Base-by-base conservation (phyloP, 1,284 basidiomycete genomes). In the Tremellales sp. region DNA sequence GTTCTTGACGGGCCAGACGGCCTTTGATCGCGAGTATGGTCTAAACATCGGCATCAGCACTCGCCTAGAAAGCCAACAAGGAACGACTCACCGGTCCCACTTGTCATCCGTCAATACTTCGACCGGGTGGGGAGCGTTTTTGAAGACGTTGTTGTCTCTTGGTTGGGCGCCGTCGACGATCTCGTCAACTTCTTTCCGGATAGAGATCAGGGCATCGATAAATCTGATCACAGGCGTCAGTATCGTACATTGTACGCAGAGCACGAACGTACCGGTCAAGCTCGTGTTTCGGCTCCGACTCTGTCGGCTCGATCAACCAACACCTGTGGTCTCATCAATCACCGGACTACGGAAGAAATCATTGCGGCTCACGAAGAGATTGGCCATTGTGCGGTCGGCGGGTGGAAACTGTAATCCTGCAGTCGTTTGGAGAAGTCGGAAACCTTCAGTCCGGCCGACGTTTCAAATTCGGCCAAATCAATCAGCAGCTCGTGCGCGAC, bases 401-500 rank as follows among this genome's bases (percentile, higher is more conserved):
- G 67, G 54, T 68, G 61, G 61, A 66, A 70, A 37, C 57, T 62
- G 46, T 62, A 66, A 51, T 68, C 70, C 50, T 71, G 91, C 43
- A 97, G 76, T 47, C 94, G 83, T 76, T 98, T 98, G 22, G 92
- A 92, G 63, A 98, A 92, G 73, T 98, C 94, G 35, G 82, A 84
- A 16, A 97, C 93, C 71, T 92, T 94, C 56, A 98, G 71, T 4
- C 88, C 91, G 16, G 84, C 86, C 40, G 76, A 73, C 66, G 90
- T 88, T 60, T 93, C 89, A 65, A 97, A 97, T 65, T 97, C 93
- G 35, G 86, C 89, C 39, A 98, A 79, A 64, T 98, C 94, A 60
- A 98, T 87, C 53, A 98, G 75, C 43, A 97, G 79, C 73, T 98
- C 94, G 70, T 98, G 94, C 1, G 94, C 94, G 45, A 95, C 93